Conservation (phyloP, 1,139 yeast species). For the Meyerozyma carpophila region DNA sequence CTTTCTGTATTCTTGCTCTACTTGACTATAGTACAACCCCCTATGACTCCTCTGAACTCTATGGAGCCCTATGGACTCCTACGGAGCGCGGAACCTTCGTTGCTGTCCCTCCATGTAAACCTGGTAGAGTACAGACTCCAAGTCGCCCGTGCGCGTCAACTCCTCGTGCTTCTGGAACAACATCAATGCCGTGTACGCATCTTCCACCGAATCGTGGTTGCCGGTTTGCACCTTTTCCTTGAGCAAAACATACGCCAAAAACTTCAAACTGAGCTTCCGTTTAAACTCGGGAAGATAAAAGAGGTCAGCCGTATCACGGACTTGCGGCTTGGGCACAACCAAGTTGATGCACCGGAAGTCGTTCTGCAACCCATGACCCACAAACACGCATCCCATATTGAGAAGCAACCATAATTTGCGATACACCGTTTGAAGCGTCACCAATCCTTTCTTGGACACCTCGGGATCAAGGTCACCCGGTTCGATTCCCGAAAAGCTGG, state of each 20-base stretch:
- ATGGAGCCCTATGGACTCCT: too few relatives aligned
- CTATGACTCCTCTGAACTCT: too few relatives aligned
- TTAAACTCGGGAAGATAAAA: slow-evolving; percentile 66
- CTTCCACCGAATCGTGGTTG: slow-evolving; percentile 96
- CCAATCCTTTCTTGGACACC: slow-evolving; percentile 63
- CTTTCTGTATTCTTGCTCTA: too few relatives aligned
- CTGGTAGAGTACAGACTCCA: slow-evolving; percentile 56
- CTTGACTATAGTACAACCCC: too few relatives aligned
- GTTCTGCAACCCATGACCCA: slow-evolving; percentile 89
- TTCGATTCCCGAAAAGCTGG: slow-evolving; percentile 88
- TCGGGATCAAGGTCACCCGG: slow-evolving; percentile 82
- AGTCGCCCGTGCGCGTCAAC: slow-evolving; percentile 49
- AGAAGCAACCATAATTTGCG: slow-evolving; percentile 83
- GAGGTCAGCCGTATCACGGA: slow-evolving; percentile 82
- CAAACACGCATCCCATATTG: slow-evolving; percentile 85
- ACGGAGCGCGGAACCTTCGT: slow-evolving; percentile 22
- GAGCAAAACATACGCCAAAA: slow-evolving; percentile 75
- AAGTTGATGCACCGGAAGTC: slow-evolving; percentile 93
- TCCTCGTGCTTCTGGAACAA: slow-evolving; percentile 70
- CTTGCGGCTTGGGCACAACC: slow-evolving; percentile 79
- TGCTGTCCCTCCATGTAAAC: slow-evolving; percentile 73
- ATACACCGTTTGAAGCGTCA: slow-evolving; percentile 78
- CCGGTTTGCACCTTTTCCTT: slow-evolving; percentile 80
- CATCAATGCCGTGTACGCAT: slow-evolving; percentile 80
- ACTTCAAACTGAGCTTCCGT: slow-evolving; percentile 81